A percentile compares a stretch with the other conserved stretches of the same genome.
Evolutionary conservation across 78 protist species (phyloP).

Genomic region (slime mould (Dictyostelium discoideum)): DNA sequence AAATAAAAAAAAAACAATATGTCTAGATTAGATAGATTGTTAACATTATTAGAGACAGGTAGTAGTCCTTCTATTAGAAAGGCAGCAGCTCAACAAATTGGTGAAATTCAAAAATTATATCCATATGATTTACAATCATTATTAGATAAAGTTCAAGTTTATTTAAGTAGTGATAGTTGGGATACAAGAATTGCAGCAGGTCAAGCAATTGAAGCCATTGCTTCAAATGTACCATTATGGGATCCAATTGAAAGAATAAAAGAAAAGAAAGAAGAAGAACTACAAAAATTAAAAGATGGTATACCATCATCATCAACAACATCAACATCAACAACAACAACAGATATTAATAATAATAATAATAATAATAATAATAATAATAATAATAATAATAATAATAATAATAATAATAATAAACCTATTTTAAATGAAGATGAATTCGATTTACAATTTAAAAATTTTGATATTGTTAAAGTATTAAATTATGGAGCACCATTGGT

Average conservation of each 20-base stretch:
- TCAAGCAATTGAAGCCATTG: conserved; percentile 74
- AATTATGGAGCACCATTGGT: conserved; percentile 65
- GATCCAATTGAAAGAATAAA: conserved; percentile 19
- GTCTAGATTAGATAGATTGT: conserved; percentile 77
- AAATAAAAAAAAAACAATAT: background rate
- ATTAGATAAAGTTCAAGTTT: conserved; percentile 43
- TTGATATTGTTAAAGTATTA: conserved; percentile 82
- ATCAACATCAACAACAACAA: background rate
- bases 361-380: background rate
- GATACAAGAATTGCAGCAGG: conserved; percentile 88
- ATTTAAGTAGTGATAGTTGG: conserved; percentile 46
- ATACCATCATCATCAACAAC: background rate
- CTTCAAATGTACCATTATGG: conserved; percentile 72
- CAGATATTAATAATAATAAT: background rate
- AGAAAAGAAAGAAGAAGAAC: background rate
- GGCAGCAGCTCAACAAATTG: conserved; percentile 81
- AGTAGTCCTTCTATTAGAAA: conserved; percentile 50
- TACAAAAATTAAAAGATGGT: background rate
- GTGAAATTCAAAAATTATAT: conserved; percentile 65
- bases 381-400: background rate
- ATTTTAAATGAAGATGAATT: conserved; percentile 4
- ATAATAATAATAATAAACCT: background rate
- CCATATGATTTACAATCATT: conserved; percentile 69
- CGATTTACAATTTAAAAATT: conserved; percentile 68
- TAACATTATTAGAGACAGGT: conserved; percentile 64